Evolutionary conservation across 164 flowering plant genomes (phyloP).

Genomic region (Umbilicus rupestris): DNA sequence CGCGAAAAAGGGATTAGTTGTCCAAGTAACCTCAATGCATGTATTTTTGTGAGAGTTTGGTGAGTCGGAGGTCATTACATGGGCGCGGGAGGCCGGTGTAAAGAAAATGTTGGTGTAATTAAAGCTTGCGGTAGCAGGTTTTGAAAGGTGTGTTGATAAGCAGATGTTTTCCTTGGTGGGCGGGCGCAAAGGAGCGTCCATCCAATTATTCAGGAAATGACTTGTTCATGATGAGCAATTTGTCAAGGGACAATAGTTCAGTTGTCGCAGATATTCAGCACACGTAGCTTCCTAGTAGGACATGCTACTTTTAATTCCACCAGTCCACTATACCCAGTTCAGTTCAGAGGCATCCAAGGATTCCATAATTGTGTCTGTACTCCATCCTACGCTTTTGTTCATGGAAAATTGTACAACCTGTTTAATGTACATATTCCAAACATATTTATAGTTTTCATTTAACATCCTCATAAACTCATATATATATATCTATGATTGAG

Average conservation of each 20-base stretch:
- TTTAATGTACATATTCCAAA: neutral
- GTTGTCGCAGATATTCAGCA: neutral
- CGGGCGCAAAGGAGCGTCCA: slow-evolving; percentile 4
- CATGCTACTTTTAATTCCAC: neutral
- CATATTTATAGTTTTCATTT: too few relatives aligned
- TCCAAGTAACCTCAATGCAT: neutral
- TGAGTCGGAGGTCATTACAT: neutral
- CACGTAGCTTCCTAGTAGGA: neutral
- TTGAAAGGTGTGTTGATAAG: neutral
- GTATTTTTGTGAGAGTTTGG: neutral
- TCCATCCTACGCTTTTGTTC: neutral
- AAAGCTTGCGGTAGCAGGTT: neutral
- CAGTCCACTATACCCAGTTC: neutral
- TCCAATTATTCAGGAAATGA: neutral
- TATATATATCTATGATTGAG: too few relatives aligned
- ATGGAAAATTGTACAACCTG: neutral
- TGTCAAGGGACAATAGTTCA: neutral
- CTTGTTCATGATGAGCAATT: neutral
- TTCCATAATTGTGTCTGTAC: neutral
- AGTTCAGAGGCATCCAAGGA: neutral
- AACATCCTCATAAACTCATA: too few relatives aligned
- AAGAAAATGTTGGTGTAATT: neutral
- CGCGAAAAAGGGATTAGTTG: neutral
- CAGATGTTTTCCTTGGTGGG: neutral
- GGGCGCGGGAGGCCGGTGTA: slow-evolving; percentile 4